Evolutionary conservation across 352 stramenopile genomes (phyloP).

Genomic region (Phytophthora tentaculata): DNA sequence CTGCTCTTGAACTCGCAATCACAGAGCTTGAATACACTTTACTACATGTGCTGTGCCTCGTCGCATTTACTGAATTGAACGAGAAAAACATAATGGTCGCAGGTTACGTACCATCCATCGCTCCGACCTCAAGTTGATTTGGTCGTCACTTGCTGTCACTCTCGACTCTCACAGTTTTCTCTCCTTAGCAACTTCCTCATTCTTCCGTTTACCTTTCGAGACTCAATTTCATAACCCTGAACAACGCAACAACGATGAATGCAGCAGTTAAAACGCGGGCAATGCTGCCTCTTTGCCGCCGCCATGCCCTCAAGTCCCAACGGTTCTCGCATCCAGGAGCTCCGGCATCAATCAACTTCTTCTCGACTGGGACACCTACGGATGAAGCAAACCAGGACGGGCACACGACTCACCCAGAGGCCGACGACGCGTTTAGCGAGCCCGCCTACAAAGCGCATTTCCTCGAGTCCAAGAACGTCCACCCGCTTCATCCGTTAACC

Average conservation of each 20-base stretch:
- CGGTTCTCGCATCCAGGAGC: constrained; percentile 5
- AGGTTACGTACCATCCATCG: too few relatives aligned
- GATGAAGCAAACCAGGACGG: background rate
- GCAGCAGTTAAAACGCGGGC: constrained; percentile 9
- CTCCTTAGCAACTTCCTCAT: background rate
- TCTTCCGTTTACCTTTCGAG: constrained; percentile 11
- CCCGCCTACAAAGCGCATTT: constrained; percentile 38
- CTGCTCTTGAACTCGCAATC: too few relatives aligned
- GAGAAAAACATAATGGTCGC: background rate
- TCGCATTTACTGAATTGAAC: background rate
- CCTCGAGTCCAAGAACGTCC: constrained; percentile 28
- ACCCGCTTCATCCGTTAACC: constrained; percentile 13
- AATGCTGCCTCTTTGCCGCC: constrained; percentile 9
- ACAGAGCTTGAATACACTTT: too few relatives aligned
- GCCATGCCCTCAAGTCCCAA: constrained; percentile 11
- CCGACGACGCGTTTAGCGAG: constrained; percentile 24
- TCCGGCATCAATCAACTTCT: constrained; percentile 14
- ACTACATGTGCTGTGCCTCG: background rate
- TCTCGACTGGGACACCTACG: constrained; percentile 12
- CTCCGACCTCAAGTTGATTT: too few relatives aligned
- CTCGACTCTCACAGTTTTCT: background rate
- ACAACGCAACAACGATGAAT: too few relatives aligned
- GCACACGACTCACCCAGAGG: constrained; percentile 2
- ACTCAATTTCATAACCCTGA: too few relatives aligned
- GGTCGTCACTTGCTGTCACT: background rate